phyloP scores from a whole-genome alignment of 306 rosid species.

The Inga laurina region DNA sequence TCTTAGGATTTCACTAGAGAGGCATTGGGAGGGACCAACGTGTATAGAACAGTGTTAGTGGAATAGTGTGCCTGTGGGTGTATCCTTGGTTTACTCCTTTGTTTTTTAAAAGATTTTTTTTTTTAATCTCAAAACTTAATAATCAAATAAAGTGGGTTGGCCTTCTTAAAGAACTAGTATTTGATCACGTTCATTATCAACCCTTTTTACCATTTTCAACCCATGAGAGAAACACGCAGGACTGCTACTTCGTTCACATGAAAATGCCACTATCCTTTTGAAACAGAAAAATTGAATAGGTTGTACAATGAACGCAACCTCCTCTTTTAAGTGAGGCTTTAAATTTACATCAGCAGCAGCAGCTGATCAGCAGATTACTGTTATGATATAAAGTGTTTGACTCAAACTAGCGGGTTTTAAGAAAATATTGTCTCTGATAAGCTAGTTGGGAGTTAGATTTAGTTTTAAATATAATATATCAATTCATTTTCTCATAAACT shows the following conservation, averaged over 20 bases:
- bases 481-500: too few relatives aligned
- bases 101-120: too few relatives aligned
- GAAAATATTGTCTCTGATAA: too few relatives aligned
- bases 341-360: background rate
- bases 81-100: too few relatives aligned
- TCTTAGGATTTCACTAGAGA: too few relatives aligned
- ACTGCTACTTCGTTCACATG: background rate
- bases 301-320: background rate
- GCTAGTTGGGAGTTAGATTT: too few relatives aligned
- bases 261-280: background rate
- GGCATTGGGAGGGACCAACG: too few relatives aligned
- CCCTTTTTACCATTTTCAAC: background rate
- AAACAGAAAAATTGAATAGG: background rate
- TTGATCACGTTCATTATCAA: background rate
- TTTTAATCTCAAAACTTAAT: too few relatives aligned
- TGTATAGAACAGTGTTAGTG: too few relatives aligned
- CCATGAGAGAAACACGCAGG: background rate
- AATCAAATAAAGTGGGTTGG: background rate
- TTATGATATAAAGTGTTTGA: background rate
- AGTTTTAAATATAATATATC: too few relatives aligned
- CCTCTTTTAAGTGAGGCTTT: background rate
- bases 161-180: background rate
- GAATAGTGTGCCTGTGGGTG: too few relatives aligned
- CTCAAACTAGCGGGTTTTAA: background rate
- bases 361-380: background rate